Percentiles rank a stretch among this genome's conserved stretches.
phyloP scores from a whole-genome alignment of 192 early-diverging fungal genomes.

The Podila epigama region DNA sequence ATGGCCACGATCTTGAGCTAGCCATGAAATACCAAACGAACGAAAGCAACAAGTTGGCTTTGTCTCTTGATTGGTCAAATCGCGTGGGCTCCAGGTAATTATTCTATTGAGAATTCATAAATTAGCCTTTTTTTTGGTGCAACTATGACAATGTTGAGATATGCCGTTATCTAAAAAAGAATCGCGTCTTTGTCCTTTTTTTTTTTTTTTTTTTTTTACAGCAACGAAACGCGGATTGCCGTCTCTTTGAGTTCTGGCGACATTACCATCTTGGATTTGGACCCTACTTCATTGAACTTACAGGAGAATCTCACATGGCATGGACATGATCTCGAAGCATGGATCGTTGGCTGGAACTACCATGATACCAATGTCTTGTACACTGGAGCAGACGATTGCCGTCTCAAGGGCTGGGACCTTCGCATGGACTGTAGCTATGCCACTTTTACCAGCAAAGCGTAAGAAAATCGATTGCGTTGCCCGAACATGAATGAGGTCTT shows the following conservation, averaged over 20 bases:
- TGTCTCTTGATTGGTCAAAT: slow-evolving; percentile 93
- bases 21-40: slow-evolving; percentile 50
- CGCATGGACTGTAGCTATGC: slow-evolving; percentile 62
- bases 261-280: slow-evolving; percentile 59
- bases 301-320: slow-evolving; percentile 63
- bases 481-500: not conserved
- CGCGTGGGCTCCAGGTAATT: slow-evolving; percentile 49
- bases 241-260: slow-evolving; percentile 84
- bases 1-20: slow-evolving; percentile 17
- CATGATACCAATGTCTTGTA: slow-evolving; percentile 78
- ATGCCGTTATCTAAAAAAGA: too few relatives aligned
- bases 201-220: slow-evolving; percentile 2
- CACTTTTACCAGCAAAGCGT: slow-evolving; percentile 68
- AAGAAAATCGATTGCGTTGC: not conserved
- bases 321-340: slow-evolving; percentile 91
- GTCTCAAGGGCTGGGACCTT: slow-evolving; percentile 89
- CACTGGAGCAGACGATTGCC: slow-evolving; percentile 85
- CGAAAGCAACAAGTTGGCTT: slow-evolving; percentile 67
- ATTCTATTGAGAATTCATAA: not conserved
- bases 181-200: too few relatives aligned
- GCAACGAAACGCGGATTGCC: slow-evolving; percentile 51
- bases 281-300: slow-evolving; percentile 48
- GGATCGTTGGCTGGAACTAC: slow-evolving; percentile 92
- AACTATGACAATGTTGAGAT: not conserved
- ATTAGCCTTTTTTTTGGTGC: too few relatives aligned